Evolutionary conservation across 495 filamentous ascomycete genomes (phyloP), one percentile per base, ranked within the genome.

Genomic region (Penicillium cataractarum): DNA sequence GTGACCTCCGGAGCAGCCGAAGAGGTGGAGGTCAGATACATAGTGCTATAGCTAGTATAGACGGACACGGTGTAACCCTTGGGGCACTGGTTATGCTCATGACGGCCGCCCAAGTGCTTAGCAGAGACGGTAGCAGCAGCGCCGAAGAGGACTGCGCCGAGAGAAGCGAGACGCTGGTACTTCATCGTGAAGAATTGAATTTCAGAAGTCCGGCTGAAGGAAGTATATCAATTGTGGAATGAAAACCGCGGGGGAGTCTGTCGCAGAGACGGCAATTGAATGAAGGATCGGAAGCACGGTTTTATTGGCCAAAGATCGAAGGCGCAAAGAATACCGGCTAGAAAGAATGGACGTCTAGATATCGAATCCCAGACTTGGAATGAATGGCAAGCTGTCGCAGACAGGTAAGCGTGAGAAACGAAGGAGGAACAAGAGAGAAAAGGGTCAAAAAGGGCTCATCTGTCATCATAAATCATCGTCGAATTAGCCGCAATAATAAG

Each of bases 281-380:
- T 44, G 32, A 57, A 60, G 48, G 46, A 49, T n/a, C 24, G 42
- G n/a, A 50, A 46, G 37, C 29, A 42, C 58, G 39, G 27, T 50
- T 35, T n/a, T n/a, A n/a, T n/a, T n/a, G n/a, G n/a, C 15, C 31
- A 48, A 26, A 21, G 44, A 57, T 46, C 24, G 27, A 33, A 27
- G 21, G 19, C 19, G 44, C 12, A 33, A 56, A 22, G n/a, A 21
- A 64, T 13, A 57, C 65, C 64, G 66, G 68, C 60, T 27, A 21
- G 31, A 64, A 78, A 44, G 73, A 76, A 76, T 65, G 76, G 71
- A 76, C 70, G 73, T 65, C 70, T 71, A 69, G 67, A 73, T 70
- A 31, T 70, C 65, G 62, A 71, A 74, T 70, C 62, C 63, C 54
- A 71, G 69, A 71, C 63, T 66, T 57, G 42, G 35, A 60, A 58